Evolutionary conservation across 2,329 filamentous ascomycete species (phyloP), one percentile per base, ranked within the genome.

Genomic region (Diplodia scrobiculata): DNA sequence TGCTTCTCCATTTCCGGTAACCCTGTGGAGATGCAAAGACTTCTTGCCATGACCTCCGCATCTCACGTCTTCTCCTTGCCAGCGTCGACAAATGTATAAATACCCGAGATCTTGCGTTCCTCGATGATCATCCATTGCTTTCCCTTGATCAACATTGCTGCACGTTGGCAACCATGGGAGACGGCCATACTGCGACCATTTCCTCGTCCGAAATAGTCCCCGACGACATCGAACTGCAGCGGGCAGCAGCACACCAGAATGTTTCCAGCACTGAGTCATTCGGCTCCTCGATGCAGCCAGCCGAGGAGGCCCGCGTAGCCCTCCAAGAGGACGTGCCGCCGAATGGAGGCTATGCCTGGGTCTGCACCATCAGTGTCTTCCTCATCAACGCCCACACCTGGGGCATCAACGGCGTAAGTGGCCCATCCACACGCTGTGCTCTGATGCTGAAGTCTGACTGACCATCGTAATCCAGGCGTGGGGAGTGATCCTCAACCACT

Each of bases 271-370:
- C 29, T 21, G 38, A 17, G 4, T 60, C 41, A 3, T n/a, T 48
- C 17, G 14, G 17, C 1, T 60, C 41, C 25, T 27, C 45, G 13
- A 14, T 19, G n/a, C 58, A 21, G 14, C n/a, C 45, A 2, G 11
- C 34, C 6, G 58, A 62, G n/a, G 21, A 48, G 5, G 14, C 58
- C 2, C 21, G 14, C 29, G 32, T 50, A 38, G n/a, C 11, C n/a
- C 29, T 50, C 6, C 27, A 48, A 11, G 58, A 36, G 13, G 58
- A 62, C 6, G 13, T 48, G 1, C 68, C 65, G 11, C 69, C 69
- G 32, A 73, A 78, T 65, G 76, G 76, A 9, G 76, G 76, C 3
- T 78, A 78, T 62, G 77, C 74, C 60, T 79, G 76, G 77, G 69
- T 78, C 2, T 70, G 70, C 63, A 72, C 73, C 10, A 62, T 59